phyloP scores from a whole-genome alignment of 208 protist genomes.

The Trypanosoma congolense region DNA sequence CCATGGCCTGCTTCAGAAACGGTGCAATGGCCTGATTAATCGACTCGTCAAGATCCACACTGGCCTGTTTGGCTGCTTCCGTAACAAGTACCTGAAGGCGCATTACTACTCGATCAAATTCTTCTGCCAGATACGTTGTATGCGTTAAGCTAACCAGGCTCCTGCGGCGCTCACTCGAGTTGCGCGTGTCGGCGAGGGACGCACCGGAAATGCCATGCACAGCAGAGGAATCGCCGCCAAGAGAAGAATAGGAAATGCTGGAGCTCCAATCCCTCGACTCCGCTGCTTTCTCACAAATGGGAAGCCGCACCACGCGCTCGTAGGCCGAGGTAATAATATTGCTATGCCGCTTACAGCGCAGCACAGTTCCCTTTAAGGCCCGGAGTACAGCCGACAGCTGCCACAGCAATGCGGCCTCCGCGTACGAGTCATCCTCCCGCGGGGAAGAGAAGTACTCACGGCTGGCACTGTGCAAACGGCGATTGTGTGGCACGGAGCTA shows the following conservation, averaged over 20 bases:
- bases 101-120: slow-evolving; percentile 40
- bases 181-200: background rate
- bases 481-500: slow-evolving; percentile 1
- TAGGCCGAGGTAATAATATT: slow-evolving; percentile 35
- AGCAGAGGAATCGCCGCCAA: slow-evolving; percentile 17
- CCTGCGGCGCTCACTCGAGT: background rate
- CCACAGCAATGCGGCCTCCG: slow-evolving; percentile 17
- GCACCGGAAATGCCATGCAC: background rate
- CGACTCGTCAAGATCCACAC: slow-evolving; percentile 21
- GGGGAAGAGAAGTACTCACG: background rate
- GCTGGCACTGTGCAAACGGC: background rate
- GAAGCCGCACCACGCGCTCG: slow-evolving; percentile 22
- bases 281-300: slow-evolving; percentile 20
- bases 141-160: background rate
- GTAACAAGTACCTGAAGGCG: slow-evolving; percentile 26
- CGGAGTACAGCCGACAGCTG: slow-evolving; percentile 36
- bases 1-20: background rate
- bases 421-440: slow-evolving; percentile 12
- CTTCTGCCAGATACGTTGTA: slow-evolving; percentile 30
- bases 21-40: background rate
- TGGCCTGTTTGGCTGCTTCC: slow-evolving; percentile 29
- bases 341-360: slow-evolving; percentile 44
- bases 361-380: slow-evolving; percentile 47
- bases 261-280: slow-evolving; percentile 12
- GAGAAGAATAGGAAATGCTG: slow-evolving; percentile 13